A percentile compares a stretch with the other conserved stretches of the same genome.
phyloP scores from a whole-genome alignment of 495 filamentous ascomycete genomes.

The Neurospora sp. region DNA sequence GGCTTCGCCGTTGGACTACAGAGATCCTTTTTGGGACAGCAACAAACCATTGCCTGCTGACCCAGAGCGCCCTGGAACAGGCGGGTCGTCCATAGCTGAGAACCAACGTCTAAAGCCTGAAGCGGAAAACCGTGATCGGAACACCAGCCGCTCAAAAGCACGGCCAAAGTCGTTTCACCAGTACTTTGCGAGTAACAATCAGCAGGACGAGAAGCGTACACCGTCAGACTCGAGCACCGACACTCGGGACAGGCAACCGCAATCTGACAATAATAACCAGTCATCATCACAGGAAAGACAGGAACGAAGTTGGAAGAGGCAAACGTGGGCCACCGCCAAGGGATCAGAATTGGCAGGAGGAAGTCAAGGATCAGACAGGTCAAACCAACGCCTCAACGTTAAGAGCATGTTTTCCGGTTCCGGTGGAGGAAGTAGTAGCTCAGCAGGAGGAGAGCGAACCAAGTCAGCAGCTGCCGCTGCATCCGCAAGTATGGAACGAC shows the following conservation, averaged over 20 bases:
- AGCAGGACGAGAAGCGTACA: neutral
- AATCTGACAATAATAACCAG: neutral
- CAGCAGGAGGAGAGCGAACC: neutral
- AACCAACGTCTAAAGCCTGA: neutral
- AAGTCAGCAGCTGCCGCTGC: neutral
- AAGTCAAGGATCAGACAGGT: neutral
- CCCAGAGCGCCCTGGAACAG: neutral
- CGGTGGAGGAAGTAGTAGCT: neutral
- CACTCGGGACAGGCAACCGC: conserved; percentile 16
- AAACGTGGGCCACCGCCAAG: neutral
- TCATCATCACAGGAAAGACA: neutral
- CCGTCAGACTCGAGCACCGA: conserved; percentile 40
- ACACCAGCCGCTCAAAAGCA: neutral
- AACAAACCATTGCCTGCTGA: neutral
- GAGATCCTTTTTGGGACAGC: neutral
- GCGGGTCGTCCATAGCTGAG: neutral
- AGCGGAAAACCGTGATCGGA: neutral
- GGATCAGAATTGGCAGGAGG: neutral
- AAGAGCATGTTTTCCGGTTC: neutral
- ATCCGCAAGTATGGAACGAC: neutral
- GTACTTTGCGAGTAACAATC: neutral
- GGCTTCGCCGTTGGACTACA: conserved; percentile 10
- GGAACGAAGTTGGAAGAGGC: neutral
- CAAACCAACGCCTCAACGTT: neutral
- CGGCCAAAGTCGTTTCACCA: neutral